Evolutionary conservation across 2,329 filamentous ascomycete genomes (phyloP).

Genomic region (Ophiocordyceps camponoti-rufipedis): DNA sequence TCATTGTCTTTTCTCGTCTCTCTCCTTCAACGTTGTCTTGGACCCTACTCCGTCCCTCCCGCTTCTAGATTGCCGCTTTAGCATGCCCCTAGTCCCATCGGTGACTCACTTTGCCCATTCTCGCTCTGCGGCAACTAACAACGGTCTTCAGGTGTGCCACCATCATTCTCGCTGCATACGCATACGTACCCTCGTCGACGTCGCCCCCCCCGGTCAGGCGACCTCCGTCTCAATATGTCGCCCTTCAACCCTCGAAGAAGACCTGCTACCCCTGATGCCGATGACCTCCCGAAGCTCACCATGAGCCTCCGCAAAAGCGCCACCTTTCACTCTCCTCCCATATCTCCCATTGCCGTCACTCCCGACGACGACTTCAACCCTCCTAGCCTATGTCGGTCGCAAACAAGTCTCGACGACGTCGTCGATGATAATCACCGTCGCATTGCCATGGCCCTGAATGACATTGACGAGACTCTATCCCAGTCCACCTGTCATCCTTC

Average conservation of each 20-base stretch:
- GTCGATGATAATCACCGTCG: constrained; percentile 52
- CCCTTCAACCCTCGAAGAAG: constrained; percentile 19
- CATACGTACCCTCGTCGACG: neutral
- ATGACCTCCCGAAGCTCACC: constrained; percentile 17
- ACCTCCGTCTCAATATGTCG: neutral
- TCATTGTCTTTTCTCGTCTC: neutral
- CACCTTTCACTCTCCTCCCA: constrained; percentile 40
- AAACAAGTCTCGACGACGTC: constrained; percentile 53
- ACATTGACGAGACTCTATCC: constrained; percentile 44
- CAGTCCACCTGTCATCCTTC: constrained; percentile 11
- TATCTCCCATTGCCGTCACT: constrained; percentile 18
- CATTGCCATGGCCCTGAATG: constrained; percentile 45
- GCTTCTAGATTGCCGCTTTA: neutral
- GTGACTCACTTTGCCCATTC: neutral
- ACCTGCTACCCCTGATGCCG: constrained; percentile 16
- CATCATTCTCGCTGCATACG: neutral
- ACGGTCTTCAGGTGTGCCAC: neutral
- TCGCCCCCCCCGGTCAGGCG: neutral
- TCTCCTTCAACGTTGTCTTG: neutral
- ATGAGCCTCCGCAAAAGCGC: constrained; percentile 49
- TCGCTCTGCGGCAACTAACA: neutral
- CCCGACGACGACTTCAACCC: constrained; percentile 26
- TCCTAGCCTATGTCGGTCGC: constrained; percentile 44
- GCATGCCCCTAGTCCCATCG: neutral
- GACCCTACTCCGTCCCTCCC: neutral